Base-by-base conservation (phyloP, 2,329 filamentous ascomycete genomes). In the Ceratocystis cacaofunesta region DNA sequence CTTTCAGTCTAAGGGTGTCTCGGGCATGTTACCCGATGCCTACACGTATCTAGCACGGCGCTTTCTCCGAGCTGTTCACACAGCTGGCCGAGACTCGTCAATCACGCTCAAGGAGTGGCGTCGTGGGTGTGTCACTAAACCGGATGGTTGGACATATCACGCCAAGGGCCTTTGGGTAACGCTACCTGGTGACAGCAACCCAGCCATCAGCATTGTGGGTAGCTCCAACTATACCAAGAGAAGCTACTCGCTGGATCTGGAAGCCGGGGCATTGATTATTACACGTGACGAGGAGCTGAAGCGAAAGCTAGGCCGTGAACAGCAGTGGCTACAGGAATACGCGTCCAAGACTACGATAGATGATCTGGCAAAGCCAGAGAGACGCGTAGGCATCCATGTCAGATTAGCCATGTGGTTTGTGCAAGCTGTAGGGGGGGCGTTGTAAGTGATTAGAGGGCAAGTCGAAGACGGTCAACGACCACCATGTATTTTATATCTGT, bases 191-290 rank as follows among this genome's bases (percentile, higher is more conserved):
- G 82, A 87, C 60, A 74, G 79, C 44, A 77, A 85, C 48, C 91
- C 91, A 0, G 86, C 87, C 61, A 79, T 97, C 65, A 95, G 86
- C 41, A 80, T 97, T 19, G 83, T 99, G 0, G 94, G 94, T 1
- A 95, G 89, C 72, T 94, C 88, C 8, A 99, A 99, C 73, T 99
- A 97, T 75, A 99, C 94, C 0, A 92, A 94, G 74, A 81, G 94
- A 36, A 95, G 90, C 72, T 97, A 99, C 75, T 87, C 87, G 50
- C 82, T 96, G 52, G 94, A 99, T 75, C 80, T 99, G 1, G 94
- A 99, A 74, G 89, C 88, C 0, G 94, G 95, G 43, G 89, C 89
- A 0, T 75, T 96, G 66, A 87, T 99, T 32, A 84, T 96, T 3
- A 99, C 94, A 0, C 79, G 79, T 25, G 87, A 97, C 71, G 78